Evolutionary conservation across 2,329 filamentous ascomycete genomes (phyloP).

Genomic region (Helminthosporium solani): DNA sequence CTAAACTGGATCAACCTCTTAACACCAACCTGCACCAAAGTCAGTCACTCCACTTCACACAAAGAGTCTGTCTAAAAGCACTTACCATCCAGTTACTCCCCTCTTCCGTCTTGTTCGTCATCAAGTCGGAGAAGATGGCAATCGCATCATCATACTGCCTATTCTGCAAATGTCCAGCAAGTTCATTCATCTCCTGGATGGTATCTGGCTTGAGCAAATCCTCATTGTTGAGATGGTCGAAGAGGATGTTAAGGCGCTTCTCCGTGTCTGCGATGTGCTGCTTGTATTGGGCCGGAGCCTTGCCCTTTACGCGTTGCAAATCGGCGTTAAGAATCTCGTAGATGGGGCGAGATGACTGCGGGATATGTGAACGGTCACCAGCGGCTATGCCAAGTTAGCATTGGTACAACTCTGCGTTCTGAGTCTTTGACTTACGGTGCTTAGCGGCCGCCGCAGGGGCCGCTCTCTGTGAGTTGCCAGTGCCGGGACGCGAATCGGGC

Average conservation of each 20-base stretch:
- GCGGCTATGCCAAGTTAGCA: constrained; percentile 49
- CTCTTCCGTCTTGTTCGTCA: constrained; percentile 51
- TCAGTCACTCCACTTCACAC: constrained; percentile 8
- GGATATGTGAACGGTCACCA: constrained; percentile 89
- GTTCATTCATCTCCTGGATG: constrained; percentile 63
- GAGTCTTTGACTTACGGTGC: constrained; percentile 60
- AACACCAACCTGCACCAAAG: constrained; percentile 32
- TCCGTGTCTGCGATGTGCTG: constrained; percentile 91
- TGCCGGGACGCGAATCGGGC: constrained; percentile 46
- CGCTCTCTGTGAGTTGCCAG: constrained; percentile 52
- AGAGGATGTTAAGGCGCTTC: constrained; percentile 88
- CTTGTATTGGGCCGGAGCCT: constrained; percentile 83
- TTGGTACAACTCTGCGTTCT: neutral
- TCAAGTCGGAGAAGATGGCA: constrained; percentile 48
- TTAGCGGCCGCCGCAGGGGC: constrained; percentile 58
- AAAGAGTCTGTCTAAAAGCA: too few species aligned
- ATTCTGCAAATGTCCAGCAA: constrained; percentile 47
- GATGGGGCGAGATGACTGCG: constrained; percentile 70
- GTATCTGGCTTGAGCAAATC: constrained; percentile 83
- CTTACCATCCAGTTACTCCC: constrained; percentile 55
- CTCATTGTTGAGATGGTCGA: constrained; percentile 95
- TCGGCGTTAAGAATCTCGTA: constrained; percentile 80
- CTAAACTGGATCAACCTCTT: constrained; percentile 43
- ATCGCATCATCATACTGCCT: constrained; percentile 50
- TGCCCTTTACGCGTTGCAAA: constrained; percentile 82